Evolutionary conservation across 768 basidiomycete genomes (phyloP), one percentile per base, ranked within the genome.

Genomic region (Dentipellis sp.): DNA sequence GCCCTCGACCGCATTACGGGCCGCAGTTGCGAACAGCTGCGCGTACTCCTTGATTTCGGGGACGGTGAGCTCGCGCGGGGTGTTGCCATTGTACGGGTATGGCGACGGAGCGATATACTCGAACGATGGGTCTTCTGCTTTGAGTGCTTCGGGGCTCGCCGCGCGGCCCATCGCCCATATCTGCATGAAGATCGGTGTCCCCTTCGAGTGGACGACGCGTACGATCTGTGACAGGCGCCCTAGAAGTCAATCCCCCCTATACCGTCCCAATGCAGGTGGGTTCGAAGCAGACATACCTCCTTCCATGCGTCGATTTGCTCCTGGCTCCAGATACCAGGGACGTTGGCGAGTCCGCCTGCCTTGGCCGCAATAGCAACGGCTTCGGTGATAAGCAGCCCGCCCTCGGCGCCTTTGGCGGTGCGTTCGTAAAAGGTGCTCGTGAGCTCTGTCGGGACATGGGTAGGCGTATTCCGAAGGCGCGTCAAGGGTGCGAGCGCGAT

Each of bases 141-240:
- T 35, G 12, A 65, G 54, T 7, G 58, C 55, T 6, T 53, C 45
- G 5, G 59, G 35, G 22, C 39, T 22, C 11, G 64, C 59, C 0
- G 63, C 55, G 22, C 70, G 66, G 4, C 74, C 74, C 22, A 73
- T 54, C 1, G 72, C 72, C 56, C 72, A 74, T 6, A 72, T 62
- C 60, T 76, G 75, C 21, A 65, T 14, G 58, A 64, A 69, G 57
- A 74, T 68, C 59, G 64, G 65, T 0, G 64, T 67, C 1, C 66
- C 67, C 51, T 69, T 68, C 5, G 65, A 64, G 63, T 74, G 73
- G 4, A 72, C 71, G 1, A 64, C 64, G 21, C 70, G 67, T 36
- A 65, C 68, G 21, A 74, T 61, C 63, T 66, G 39, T 6, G 6
- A 29, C 3, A 6, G 29, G 6, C 29, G 6, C 29, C 29, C 29